These are phyloP conservation scores for Linum tenue DNA, from an alignment of 345 rosid species.

Conservation along the genomic window DNA sequence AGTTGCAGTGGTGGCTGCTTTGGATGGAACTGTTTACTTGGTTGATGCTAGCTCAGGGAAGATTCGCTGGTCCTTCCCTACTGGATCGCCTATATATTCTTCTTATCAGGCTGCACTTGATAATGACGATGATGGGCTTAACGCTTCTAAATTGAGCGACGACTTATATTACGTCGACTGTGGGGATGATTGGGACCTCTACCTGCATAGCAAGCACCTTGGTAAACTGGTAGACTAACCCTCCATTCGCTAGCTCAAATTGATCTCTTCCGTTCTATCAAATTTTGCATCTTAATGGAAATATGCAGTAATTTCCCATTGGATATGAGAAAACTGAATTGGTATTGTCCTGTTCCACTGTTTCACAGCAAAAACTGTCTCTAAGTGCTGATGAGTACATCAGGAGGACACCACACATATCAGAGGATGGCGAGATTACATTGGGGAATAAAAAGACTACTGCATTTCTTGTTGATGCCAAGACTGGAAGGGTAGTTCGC, in stretches of 20 bases:
- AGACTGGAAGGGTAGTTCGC: slow-evolving; percentile 14
- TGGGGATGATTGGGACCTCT: slow-evolving; percentile 54
- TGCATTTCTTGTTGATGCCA: slow-evolving; percentile 21
- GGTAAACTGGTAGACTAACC: slow-evolving; percentile 32
- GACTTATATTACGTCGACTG: slow-evolving; percentile 48
- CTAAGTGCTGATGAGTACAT: slow-evolving; percentile 19
- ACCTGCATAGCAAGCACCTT: slow-evolving; percentile 28
- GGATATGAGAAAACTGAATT: neutral
- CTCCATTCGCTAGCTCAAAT: neutral
- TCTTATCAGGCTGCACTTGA: slow-evolving; percentile 42
- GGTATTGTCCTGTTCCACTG: neutral
- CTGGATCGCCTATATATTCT: slow-evolving; percentile 47
- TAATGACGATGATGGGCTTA: slow-evolving; percentile 18
- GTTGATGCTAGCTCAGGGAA: slow-evolving; percentile 31
- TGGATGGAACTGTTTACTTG: slow-evolving; percentile 46
- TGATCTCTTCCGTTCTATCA: neutral
- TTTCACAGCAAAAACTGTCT: slow-evolving; percentile 14
- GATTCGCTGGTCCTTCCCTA: slow-evolving; percentile 41
- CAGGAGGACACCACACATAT: slow-evolving; percentile 15
- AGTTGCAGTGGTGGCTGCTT: slow-evolving; percentile 34
- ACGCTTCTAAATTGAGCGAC: slow-evolving; percentile 22
- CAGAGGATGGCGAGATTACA: slow-evolving; percentile 19
- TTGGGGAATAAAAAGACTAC: slow-evolving; percentile 20
- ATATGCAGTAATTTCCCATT: neutral
- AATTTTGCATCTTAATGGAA: no score